Conservation (phyloP, 257 asterid genomes). For the Lantana camara region DNA sequence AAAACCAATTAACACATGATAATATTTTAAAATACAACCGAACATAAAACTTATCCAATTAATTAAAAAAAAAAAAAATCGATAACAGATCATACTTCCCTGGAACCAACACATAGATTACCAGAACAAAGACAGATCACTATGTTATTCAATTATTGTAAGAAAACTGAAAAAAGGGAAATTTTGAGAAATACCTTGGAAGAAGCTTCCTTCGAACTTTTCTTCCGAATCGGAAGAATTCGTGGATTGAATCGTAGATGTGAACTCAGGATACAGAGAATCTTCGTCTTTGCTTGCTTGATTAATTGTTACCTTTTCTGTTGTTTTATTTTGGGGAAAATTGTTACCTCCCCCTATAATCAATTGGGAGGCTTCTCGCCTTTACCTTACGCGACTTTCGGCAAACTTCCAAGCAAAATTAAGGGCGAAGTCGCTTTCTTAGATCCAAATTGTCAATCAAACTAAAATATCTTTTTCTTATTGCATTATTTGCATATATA, state of each 20-base stretch:
- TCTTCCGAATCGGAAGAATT: not conserved
- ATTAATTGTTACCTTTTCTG: not conserved
- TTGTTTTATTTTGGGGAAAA: not conserved
- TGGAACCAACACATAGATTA: not conserved
- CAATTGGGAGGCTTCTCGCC: not conserved
- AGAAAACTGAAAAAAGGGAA: not conserved
- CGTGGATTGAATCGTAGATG: constrained; percentile 21
- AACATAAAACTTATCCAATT: constrained; percentile 8
- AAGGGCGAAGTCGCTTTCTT: constrained; percentile 13
- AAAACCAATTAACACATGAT: not conserved
- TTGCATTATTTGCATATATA: too few relatives aligned
- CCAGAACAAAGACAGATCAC: not conserved
- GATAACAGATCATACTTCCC: not conserved
- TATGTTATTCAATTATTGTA: not conserved
- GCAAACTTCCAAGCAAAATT: not conserved
- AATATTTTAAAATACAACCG: not conserved
- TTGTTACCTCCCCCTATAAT: not conserved
- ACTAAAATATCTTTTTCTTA: not conserved
- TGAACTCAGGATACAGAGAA: constrained; percentile 3
- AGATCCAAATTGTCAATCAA: constrained; percentile 2
- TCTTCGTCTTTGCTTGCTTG: constrained; percentile 14
- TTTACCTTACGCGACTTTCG: not conserved
- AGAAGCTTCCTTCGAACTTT: constrained; percentile 13
- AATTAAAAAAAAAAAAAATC: not conserved
- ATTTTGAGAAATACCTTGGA: constrained; percentile 20